Evolutionary conservation across 225 moss, liverwort and hornwort genomes (phyloP).

Genomic region (Physcomitrium patens): DNA sequence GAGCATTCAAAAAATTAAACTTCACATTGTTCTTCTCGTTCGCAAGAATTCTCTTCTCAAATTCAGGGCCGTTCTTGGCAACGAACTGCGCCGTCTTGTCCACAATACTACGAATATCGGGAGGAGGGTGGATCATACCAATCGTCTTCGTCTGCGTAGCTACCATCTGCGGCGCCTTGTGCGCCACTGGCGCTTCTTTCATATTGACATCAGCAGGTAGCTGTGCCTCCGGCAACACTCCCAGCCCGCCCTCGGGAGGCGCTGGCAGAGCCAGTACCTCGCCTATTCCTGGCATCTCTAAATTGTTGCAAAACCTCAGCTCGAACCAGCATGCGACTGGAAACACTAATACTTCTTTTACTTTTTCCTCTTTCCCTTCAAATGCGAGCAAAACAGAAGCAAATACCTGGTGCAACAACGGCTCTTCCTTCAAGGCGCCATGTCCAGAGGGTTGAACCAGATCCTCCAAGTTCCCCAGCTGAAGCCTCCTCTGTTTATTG

Average conservation of each 20-base stretch:
- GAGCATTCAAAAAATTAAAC: constrained; percentile 92
- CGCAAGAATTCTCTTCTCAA: constrained; percentile 95
- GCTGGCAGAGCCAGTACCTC: constrained; percentile 99
- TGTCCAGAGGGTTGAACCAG: no score
- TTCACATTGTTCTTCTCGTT: constrained; percentile 99
- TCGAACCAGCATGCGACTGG: background rate
- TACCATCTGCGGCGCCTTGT: constrained; percentile 71
- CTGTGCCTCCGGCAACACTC: constrained; percentile 80
- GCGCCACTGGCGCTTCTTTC: constrained; percentile 46
- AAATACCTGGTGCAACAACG: no score
- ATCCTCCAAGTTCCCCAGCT: no score
- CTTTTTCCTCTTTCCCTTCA: no score
- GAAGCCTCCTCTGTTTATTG: no score
- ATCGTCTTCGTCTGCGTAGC: constrained; percentile 97
- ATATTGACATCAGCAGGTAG: constrained; percentile 52
- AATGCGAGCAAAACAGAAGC: no score
- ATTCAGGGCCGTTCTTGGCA: constrained; percentile 96
- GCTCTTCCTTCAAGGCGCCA: no score
- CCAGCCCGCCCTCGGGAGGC: constrained; percentile 92
- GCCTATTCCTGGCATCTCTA: constrained; percentile 75
- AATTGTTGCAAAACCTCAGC: background rate
- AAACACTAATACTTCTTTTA: no score
- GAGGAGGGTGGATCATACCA: constrained; percentile 99
- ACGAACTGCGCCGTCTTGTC: constrained; percentile 99
- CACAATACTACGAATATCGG: constrained; percentile 97